These are phyloP conservation scores for Diversispora epigaea DNA, from an alignment of 192 early-diverging fungal genomes.

Conservation along the genomic window DNA sequence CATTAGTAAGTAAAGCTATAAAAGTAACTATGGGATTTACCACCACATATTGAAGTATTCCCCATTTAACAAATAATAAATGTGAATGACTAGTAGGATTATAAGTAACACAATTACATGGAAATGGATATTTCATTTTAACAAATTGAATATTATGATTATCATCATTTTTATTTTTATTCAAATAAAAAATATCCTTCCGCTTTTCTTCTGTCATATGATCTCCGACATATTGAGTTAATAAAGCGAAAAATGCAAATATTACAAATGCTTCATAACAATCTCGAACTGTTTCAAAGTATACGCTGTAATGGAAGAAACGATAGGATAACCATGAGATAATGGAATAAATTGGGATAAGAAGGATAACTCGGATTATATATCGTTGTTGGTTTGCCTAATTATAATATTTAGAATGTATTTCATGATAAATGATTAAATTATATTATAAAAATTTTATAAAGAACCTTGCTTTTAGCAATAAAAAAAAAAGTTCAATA, in stretches of 20 bases:
- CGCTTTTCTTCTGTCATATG: neutral
- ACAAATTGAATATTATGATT: too few species aligned
- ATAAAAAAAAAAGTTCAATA: neutral
- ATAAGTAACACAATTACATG: neutral
- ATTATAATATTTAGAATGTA: neutral
- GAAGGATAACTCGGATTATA: neutral
- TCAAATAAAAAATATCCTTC: neutral
- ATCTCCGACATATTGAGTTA: neutral
- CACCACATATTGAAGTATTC: slow-evolving; percentile 72
- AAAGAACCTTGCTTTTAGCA: too few species aligned
- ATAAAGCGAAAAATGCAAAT: neutral
- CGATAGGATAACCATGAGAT: neutral
- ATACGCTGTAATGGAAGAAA: neutral
- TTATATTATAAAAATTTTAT: too few species aligned
- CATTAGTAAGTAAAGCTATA: slow-evolving; percentile 59
- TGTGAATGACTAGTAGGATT: neutral
- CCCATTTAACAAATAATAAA: slow-evolving; percentile 53
- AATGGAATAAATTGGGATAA: neutral
- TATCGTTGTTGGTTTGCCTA: neutral
- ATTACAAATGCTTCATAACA: neutral
- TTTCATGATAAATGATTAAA: too few species aligned
- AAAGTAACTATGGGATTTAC: slow-evolving; percentile 62
- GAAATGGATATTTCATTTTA: neutral
- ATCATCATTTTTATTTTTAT: too few species aligned
- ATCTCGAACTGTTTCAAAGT: neutral